Evolutionary conservation across 176 grass and related monocot species (phyloP), one percentile per base, ranked within the genome.

Genomic region (Alloteropsis semialata): DNA sequence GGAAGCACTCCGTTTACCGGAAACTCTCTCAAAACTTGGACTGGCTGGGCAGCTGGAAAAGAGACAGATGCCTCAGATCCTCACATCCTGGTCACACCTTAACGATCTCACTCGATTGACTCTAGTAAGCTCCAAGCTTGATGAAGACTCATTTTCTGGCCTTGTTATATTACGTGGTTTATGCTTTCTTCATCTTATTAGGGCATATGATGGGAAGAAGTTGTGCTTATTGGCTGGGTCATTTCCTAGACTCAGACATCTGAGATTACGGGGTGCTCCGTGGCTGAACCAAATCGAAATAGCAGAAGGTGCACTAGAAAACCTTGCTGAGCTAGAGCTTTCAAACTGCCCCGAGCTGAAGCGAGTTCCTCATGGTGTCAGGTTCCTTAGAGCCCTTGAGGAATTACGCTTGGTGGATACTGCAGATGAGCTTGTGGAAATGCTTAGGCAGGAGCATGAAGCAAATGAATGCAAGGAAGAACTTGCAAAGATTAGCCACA

Each of bases 261-360:
- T 87, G 12, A 0, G 0, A 3, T 44, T 87, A 72, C 0, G 0
- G 16, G 3, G 19, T 50, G 69, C 85, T 27, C 30, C 39, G 0
- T 43, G 25, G 3, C 66, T 91, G 9, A 59, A 54, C 16, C 4
- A 81, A 61, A 6, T 87, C 0, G 10, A 83, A 46, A 87, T 91
- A 30, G 89, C 80, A 48, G 6, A 84, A 38, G 75, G 58, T 19
- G 81, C 84, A n/a, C 38, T 91, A 37, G 10, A 0, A 32, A 75
- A 17, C 16, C 65, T 87, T 21, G 68, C 27, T 75, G 0, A 21
- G 9, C 60, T 90, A 13, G 0, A 0, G 0, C 14, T 87, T 5
- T 0, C 0, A 5, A 3, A 69, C 0, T 53, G 79, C 5, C 17
- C 68, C 30, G 7, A 80, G 32, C 12, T 87, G 18, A 46, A 78